Conservation (phyloP, 192 early-diverging fungal species). For the Coemansia sp. region DNA sequence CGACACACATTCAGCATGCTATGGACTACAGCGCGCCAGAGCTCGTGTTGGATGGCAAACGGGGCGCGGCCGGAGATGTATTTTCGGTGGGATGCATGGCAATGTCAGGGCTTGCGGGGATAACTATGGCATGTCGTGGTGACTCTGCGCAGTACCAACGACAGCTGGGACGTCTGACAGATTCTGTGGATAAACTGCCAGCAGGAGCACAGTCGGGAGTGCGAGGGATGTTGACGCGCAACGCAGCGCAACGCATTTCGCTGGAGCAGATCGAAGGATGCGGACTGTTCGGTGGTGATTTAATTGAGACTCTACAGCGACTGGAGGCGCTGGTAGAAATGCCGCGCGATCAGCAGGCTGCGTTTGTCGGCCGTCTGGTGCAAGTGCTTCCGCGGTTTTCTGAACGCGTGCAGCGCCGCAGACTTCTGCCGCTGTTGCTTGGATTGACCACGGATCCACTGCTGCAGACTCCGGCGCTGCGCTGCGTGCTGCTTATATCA, state of each 20-base stretch:
- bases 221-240: conserved; percentile 54
- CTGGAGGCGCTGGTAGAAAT: conserved; percentile 81
- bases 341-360: conserved; percentile 69
- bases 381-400: conserved; percentile 73
- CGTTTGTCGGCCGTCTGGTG: conserved; percentile 75
- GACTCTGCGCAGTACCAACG: conserved; percentile 67
- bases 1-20: conserved; percentile 58
- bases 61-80: conserved; percentile 63
- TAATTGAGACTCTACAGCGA: conserved; percentile 75
- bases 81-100: conserved; percentile 81
- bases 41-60: conserved; percentile 59
- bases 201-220: conserved; percentile 55
- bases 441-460: conserved; percentile 72
- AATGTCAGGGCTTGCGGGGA: conserved; percentile 57
- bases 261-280: conserved; percentile 63
- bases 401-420: conserved; percentile 64
- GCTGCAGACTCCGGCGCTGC: conserved; percentile 70
- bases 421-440: conserved; percentile 70
- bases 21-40: conserved; percentile 72
- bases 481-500: conserved; percentile 72
- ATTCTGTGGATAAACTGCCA: conserved; percentile 53
- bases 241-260: conserved; percentile 59
- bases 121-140: conserved; percentile 62
- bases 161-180: conserved; percentile 49
- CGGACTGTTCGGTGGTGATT: conserved; percentile 76